These are phyloP conservation scores for Schrenkiella parvula DNA, from an alignment of 345 rosid genomes.

Conservation along the genomic window DNA sequence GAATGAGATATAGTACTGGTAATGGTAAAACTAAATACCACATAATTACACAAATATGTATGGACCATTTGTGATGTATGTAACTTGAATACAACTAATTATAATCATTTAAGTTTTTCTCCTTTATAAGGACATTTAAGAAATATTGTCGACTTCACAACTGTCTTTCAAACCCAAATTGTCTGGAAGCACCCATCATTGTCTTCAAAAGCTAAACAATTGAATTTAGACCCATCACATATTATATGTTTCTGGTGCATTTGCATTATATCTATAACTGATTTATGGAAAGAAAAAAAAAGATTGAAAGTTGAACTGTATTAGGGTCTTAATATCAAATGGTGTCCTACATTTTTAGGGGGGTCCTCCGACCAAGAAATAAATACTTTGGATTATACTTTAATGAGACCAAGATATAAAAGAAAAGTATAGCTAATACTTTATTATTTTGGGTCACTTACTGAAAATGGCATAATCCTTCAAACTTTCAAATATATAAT, in stretches of 20 bases:
- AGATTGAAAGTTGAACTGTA: not conserved
- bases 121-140: conserved; percentile 1
- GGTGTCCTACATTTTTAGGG: conserved; percentile 3
- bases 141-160: conserved; percentile 14
- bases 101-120: conserved; percentile 2
- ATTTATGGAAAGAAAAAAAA: not conserved
- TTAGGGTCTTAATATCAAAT: conserved; percentile 30
- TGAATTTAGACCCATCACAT: conserved; percentile 12
- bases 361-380: conserved; percentile 22
- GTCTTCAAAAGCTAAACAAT: conserved; percentile 17
- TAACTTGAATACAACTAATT: conserved; percentile 12
- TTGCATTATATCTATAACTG: not conserved
- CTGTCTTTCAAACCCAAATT: conserved; percentile 3
- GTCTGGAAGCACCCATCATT: conserved; percentile 12
- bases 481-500: not conserved
- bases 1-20: not conserved
- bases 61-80: not conserved
- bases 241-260: not conserved
- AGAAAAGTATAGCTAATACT: conserved; percentile 2
- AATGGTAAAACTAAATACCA: not conserved
- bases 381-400: conserved; percentile 14
- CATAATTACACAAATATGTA: not conserved
- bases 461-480: not conserved
- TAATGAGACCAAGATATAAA: conserved; percentile 3
- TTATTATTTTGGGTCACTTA: not conserved